Evolutionary conservation across 306 rosid species (phyloP), one percentile per base, ranked within the genome.

Genomic region (Sindora glabra): DNA sequence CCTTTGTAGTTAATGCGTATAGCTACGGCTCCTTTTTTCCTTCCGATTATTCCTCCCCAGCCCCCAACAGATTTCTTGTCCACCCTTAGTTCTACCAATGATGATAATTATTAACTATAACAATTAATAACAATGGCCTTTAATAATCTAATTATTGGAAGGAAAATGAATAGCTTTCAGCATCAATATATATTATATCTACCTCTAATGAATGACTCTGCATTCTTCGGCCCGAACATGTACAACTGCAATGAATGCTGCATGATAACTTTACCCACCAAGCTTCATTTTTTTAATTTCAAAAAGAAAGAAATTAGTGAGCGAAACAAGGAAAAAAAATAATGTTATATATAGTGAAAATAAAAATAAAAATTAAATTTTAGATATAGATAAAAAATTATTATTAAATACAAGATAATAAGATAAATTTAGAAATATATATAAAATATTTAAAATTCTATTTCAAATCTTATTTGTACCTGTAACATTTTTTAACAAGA

Each of bases 11-110:
- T 72, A 8, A 89, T 51, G 19, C 79, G 74, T 53, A 83, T 76
- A 11, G 85, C 96, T 8, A 85, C 96, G 2, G 90, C 96, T 0
- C 91, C 96, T 74, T 89, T 89, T 76, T 81, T 89, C 62, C 95
- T 85, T 58, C 95, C 64, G 8, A 89, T 73, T 30, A 83, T 57
- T 64, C 95, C 86, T 62, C 95, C 96, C 23, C 61, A 89, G 0
- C 95, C 90, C 3, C 85, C 83, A 10, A 81, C 13, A 3, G 89
- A 68, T 11, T 70, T 55, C 49, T 77, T 86, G 54, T 89, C 91
- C 14, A 68, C 79, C 47, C 81, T 72, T 55, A 83, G 16, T 62
- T 83, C 95, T 89, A 48, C 50, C 30, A 26, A 4, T 29, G 34
- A 29, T 29, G 34, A n/a, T n/a, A n/a, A n/a, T n/a, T n/a, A n/a